A percentile compares a stretch with the other conserved stretches of the same genome.
phyloP scores from a whole-genome alignment of 768 basidiomycete genomes.

The Pleurotus tuber-regium region DNA sequence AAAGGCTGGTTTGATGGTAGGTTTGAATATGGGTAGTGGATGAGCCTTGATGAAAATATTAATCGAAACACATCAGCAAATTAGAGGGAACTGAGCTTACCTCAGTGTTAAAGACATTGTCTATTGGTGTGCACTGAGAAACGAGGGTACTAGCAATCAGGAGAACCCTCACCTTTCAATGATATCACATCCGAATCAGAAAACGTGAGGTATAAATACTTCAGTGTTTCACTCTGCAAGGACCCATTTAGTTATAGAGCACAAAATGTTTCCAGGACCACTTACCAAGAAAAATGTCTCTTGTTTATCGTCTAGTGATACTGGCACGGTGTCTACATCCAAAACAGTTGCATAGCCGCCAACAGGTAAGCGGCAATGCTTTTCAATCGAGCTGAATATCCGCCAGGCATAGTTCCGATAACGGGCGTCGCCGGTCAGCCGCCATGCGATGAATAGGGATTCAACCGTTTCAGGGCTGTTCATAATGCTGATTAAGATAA shows the following conservation, averaged over 20 bases:
- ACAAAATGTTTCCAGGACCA: slow-evolving; percentile 7
- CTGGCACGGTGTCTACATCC: slow-evolving; percentile 80
- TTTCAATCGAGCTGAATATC: slow-evolving; percentile 87
- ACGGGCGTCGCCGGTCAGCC: slow-evolving; percentile 77
- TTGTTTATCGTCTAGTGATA: slow-evolving; percentile 80
- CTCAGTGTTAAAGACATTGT: slow-evolving; percentile 93
- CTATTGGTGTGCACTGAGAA: no score
- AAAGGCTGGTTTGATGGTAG: slow-evolving; percentile 28
- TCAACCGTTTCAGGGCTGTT: slow-evolving; percentile 89
- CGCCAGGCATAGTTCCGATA: slow-evolving; percentile 89
- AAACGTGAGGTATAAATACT: slow-evolving; percentile 90
- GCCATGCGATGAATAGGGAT: slow-evolving; percentile 86
- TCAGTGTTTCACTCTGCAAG: slow-evolving; percentile 78
- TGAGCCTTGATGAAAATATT: slow-evolving; percentile 24
- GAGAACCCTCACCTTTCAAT: slow-evolving; percentile 60
- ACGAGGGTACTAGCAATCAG: no score
- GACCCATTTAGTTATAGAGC: background rate
- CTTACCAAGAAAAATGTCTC: slow-evolving; percentile 90
- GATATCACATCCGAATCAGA: slow-evolving; percentile 68
- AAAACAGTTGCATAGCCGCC: slow-evolving; percentile 85
- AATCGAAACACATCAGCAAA: background rate
- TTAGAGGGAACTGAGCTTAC: slow-evolving; percentile 34
- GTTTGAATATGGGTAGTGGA: slow-evolving; percentile 36
- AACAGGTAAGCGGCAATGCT: slow-evolving; percentile 66
- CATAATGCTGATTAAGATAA: background rate